Conservation (phyloP, 2,329 filamentous ascomycete species). For the Sordariomycetes sp. region DNA sequence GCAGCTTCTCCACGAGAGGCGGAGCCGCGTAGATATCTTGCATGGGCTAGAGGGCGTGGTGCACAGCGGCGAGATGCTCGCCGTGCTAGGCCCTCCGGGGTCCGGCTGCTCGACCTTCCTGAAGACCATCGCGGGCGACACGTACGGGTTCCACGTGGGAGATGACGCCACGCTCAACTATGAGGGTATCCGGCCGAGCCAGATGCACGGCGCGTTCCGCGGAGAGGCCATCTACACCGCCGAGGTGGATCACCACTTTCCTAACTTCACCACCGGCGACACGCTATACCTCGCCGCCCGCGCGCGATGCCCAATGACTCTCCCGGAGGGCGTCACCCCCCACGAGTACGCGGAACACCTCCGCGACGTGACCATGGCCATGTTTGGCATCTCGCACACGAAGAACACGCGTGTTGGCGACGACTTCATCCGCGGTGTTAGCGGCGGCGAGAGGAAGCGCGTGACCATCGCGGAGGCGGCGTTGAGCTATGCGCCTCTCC, state of each 20-base stretch:
- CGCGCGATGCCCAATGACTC: slow-evolving; percentile 34
- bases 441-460: slow-evolving; percentile 35
- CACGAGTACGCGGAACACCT: slow-evolving; percentile 32
- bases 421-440: slow-evolving; percentile 41
- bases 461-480: slow-evolving; percentile 20
- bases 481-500: slow-evolving; percentile 14
- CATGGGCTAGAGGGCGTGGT: slow-evolving; percentile 40
- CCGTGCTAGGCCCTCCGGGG: slow-evolving; percentile 43
- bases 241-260: slow-evolving; percentile 54
- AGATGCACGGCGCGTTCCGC: slow-evolving; percentile 43
- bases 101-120: slow-evolving; percentile 58
- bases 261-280: slow-evolving; percentile 46
- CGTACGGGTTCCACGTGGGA: slow-evolving; percentile 51
- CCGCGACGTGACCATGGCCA: slow-evolving; percentile 42
- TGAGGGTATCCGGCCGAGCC: slow-evolving; percentile 42
- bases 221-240: slow-evolving; percentile 59
- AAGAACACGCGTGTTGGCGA: slow-evolving; percentile 42
- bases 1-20: slow-evolving; percentile 13
- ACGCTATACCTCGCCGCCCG: slow-evolving; percentile 52
- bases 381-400: slow-evolving; percentile 44
- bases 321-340: slow-evolving; percentile 31
- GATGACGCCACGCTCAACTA: slow-evolving; percentile 52
- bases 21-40: slow-evolving; percentile 35
- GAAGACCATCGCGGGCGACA: slow-evolving; percentile 46
- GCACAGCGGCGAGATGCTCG: slow-evolving; percentile 42